Percentiles rank a stretch among this genome's conserved stretches.
phyloP scores from a whole-genome alignment of 176 grass and related monocot genomes.

The Oryza longistaminata region DNA sequence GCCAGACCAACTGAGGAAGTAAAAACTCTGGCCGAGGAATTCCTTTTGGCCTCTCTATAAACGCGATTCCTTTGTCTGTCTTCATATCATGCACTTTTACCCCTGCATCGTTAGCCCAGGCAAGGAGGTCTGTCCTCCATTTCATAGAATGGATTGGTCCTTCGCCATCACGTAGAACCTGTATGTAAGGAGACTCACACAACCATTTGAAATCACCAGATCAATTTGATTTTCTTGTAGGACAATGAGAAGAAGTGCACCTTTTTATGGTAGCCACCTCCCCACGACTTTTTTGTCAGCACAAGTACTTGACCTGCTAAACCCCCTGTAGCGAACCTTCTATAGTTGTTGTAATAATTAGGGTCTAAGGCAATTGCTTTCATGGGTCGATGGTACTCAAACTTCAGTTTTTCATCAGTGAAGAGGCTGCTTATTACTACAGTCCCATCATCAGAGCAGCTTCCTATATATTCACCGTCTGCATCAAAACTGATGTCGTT shows the following conservation, averaged over 20 bases:
- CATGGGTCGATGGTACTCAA: conserved; percentile 95
- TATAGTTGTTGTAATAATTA: conserved; percentile 72
- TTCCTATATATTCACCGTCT: conserved; percentile 86
- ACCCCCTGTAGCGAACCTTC: conserved; percentile 89
- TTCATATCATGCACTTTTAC: conserved; percentile 98
- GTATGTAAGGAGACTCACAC: conserved; percentile 2
- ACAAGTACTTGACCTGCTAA: conserved; percentile 97
- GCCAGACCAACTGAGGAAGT: conserved; percentile 95
- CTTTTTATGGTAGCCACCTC: conserved; percentile 81
- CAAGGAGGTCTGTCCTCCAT: conserved; percentile 92
- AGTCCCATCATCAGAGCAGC: conserved; percentile 96
- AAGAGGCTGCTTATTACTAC: conserved; percentile 89
- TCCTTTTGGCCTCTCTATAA: conserved; percentile 92
- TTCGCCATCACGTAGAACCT: conserved; percentile 94
- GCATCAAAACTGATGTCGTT: conserved; percentile 92
- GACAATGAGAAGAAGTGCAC: conserved; percentile 41
- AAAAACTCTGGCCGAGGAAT: conserved; percentile 81
- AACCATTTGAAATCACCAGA: conserved; percentile 11
- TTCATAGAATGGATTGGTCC: conserved; percentile 96
- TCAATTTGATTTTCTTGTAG: conserved; percentile 33
- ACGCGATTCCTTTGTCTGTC: conserved; percentile 82
- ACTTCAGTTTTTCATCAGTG: conserved; percentile 87
- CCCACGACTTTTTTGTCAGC: conserved; percentile 73
- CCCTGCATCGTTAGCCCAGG: conserved; percentile 91
- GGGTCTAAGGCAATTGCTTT: conserved; percentile 95